Conservation (phyloP, 2,329 filamentous ascomycete species). For the Colletotrichum coccodes region DNA sequence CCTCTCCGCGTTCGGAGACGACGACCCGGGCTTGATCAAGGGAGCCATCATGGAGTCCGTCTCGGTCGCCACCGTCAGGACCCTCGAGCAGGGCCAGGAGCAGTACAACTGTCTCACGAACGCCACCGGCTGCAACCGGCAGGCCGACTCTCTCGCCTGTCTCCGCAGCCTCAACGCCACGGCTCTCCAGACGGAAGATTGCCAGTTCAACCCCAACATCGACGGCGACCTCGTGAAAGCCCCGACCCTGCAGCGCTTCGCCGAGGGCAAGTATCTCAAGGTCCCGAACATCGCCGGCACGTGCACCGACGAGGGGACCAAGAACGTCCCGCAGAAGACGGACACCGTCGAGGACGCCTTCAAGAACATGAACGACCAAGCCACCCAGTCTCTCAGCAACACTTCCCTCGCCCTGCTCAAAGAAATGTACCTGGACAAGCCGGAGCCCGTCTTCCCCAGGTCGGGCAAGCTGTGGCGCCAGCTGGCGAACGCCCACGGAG, state of each 20-base stretch:
- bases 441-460: conserved; percentile 42
- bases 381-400: conserved; percentile 43
- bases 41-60: conserved; percentile 61
- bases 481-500: conserved; percentile 46
- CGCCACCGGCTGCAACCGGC: conserved; percentile 53
- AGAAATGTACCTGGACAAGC: conserved; percentile 47
- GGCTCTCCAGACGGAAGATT: conserved; percentile 35
- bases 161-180: conserved; percentile 41
- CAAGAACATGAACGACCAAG: conserved; percentile 47
- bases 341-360: conserved; percentile 46
- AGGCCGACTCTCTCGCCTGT: conserved; percentile 54
- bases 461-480: conserved; percentile 50
- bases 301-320: conserved; percentile 50
- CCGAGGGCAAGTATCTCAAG: conserved; percentile 59
- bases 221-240: conserved; percentile 64
- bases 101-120: conserved; percentile 58
- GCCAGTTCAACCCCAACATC: conserved; percentile 51
- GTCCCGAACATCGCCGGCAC: conserved; percentile 62
- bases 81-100: conserved; percentile 51
- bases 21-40: conserved; percentile 59
- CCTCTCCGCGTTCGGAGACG: conserved; percentile 64
- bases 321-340: conserved; percentile 41
- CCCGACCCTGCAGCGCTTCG: conserved; percentile 59
- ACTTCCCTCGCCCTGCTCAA: conserved; percentile 44
- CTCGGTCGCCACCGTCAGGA: conserved; percentile 59